Percentiles rank a stretch among this genome's conserved stretches.
These are phyloP conservation scores for Plasmodium vinckei DNA, from an alignment of 169 alveolate species.

Conservation along the genomic window DNA sequence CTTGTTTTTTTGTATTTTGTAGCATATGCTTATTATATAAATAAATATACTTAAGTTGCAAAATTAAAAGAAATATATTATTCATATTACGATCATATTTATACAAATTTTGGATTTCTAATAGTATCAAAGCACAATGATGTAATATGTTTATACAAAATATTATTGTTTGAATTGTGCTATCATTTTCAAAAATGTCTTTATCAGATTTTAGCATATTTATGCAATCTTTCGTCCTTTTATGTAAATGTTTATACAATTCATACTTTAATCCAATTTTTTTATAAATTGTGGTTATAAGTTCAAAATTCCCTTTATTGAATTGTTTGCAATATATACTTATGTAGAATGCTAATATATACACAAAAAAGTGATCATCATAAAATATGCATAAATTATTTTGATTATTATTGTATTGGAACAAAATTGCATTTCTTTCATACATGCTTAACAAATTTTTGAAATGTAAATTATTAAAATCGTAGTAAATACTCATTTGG, in stretches of 20 bases:
- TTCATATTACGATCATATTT: conserved; percentile 25
- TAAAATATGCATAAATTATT: conserved; percentile 17
- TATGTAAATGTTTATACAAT: conserved; percentile 24
- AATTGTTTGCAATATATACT: conserved; percentile 27
- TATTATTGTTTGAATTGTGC: conserved; percentile 22
- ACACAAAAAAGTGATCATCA: conserved; percentile 42
- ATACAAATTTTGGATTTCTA: conserved; percentile 34
- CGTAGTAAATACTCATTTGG: conserved; percentile 35
- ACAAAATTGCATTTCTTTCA: conserved; percentile 23
- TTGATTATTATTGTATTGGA: background rate
- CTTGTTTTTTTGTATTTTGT: conserved; percentile 7
- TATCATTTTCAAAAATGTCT: conserved; percentile 21
- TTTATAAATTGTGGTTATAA: conserved; percentile 28
- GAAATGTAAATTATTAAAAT: conserved; percentile 26
- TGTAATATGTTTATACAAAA: conserved; percentile 48
- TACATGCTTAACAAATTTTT: conserved; percentile 31
- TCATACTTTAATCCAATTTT: conserved; percentile 55
- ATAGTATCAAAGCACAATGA: conserved; percentile 46
- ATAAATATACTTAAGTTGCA: conserved; percentile 53
- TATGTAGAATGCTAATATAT: conserved; percentile 28
- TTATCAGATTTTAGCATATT: conserved; percentile 15
- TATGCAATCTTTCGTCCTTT: conserved; percentile 10
- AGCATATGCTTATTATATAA: conserved; percentile 29
- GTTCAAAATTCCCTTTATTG: conserved; percentile 22
- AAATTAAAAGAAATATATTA: conserved; percentile 47